These are phyloP conservation scores for Haberlea rhodopensis DNA, from an alignment of 257 asterid genomes.

Conservation along the genomic window DNA sequence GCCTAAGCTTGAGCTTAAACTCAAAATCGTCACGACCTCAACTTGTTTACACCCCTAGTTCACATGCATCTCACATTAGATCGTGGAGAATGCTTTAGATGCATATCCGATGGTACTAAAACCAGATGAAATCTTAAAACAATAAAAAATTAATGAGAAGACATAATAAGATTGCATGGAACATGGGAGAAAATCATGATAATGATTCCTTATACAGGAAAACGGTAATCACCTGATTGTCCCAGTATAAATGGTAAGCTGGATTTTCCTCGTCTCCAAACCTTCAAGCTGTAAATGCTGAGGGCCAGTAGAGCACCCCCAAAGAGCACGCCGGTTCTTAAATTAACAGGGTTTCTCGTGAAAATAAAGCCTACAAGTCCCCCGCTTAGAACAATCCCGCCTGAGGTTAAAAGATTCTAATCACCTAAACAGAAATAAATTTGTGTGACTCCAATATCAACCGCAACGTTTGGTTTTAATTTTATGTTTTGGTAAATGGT, in stretches of 20 bases:
- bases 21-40: too few species aligned
- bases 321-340: slow-evolving; percentile 61
- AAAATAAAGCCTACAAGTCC: slow-evolving; percentile 75
- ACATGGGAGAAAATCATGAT: not conserved
- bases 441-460: not conserved
- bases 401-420: slow-evolving; percentile 37
- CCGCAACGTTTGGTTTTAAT: not conserved
- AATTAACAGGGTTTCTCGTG: slow-evolving; percentile 58
- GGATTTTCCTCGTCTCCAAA: slow-evolving; percentile 89
- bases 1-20: not conserved
- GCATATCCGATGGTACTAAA: not conserved
- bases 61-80: not conserved
- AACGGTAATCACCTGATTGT: slow-evolving; percentile 72
- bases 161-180: not conserved
- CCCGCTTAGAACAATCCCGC: slow-evolving; percentile 75
- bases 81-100: not conserved
- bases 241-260: slow-evolving; percentile 88
- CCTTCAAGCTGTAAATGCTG: slow-evolving; percentile 75
- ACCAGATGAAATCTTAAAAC: not conserved
- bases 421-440: slow-evolving; percentile 16
- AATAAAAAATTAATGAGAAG: not conserved
- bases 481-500: not conserved
- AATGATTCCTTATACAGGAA: slow-evolving; percentile 8
- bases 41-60: not conserved
- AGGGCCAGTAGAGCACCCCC: slow-evolving; percentile 88